A percentile compares a stretch with the other conserved stretches of the same genome.
phyloP scores from a whole-genome alignment of 2,329 filamentous ascomycete species.

The Trichoderma simmonsii region DNA sequence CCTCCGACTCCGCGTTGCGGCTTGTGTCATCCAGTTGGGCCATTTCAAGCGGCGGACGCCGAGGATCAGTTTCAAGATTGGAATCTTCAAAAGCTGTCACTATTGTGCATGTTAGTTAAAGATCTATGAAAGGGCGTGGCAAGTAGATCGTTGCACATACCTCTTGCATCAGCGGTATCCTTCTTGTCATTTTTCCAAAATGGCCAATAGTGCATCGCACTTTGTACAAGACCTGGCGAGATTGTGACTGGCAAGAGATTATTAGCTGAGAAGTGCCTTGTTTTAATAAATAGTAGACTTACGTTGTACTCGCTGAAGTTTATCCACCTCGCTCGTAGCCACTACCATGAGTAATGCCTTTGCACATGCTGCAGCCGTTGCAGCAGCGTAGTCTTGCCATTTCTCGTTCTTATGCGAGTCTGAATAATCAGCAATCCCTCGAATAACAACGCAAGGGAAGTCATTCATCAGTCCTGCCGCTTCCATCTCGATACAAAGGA shows the following conservation, averaged over 20 bases:
- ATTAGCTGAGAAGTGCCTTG: not conserved
- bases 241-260: not conserved
- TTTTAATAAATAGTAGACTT: not conserved
- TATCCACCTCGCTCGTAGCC: not conserved
- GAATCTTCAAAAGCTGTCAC: not conserved
- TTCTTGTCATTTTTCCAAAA: not conserved
- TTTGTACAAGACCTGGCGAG: not conserved
- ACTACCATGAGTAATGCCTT: conserved; percentile 18
- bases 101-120: not conserved
- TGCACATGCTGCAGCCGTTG: conserved; percentile 32
- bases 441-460: conserved; percentile 35
- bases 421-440: conserved; percentile 40
- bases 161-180: not conserved
- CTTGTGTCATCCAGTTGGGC: not conserved
- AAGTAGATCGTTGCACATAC: not conserved
- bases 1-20: not conserved
- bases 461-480: conserved; percentile 28
- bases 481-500: conserved; percentile 33
- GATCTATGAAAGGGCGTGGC: not conserved
- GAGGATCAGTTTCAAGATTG: not conserved
- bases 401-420: conserved; percentile 39
- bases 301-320: not conserved
- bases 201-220: not conserved
- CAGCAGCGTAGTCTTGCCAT: conserved; percentile 38
- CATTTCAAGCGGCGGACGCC: not conserved